These are phyloP conservation scores for Bjerkandera adusta DNA, from an alignment of 1,284 basidiomycete species.

Conservation along the genomic window DNA sequence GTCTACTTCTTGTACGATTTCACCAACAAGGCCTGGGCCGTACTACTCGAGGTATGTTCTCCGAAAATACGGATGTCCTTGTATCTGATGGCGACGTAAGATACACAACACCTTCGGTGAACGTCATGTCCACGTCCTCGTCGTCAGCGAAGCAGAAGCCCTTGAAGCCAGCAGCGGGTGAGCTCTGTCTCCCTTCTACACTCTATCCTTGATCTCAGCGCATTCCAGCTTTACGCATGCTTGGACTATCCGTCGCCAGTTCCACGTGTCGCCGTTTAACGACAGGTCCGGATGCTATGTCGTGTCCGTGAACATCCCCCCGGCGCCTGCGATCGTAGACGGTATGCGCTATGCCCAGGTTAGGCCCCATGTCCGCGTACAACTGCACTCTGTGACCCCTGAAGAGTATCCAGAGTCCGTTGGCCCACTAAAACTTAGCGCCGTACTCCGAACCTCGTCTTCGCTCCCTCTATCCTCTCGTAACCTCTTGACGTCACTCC, in stretches of 20 bases:
- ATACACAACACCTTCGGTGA: conserved; percentile 82
- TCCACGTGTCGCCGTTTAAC: conserved; percentile 84
- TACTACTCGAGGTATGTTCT: conserved; percentile 54
- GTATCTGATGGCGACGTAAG: too few species aligned
- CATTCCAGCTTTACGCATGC: conserved; percentile 48
- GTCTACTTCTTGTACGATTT: conserved; percentile 68
- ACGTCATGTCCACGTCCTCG: conserved; percentile 59
- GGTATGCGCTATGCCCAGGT: conserved; percentile 8
- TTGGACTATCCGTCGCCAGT: conserved; percentile 71
- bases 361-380: conserved; percentile 40
- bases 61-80: neutral
- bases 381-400: conserved; percentile 32
- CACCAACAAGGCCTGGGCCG: conserved; percentile 38
- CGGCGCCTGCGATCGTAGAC: conserved; percentile 34
- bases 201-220: neutral
- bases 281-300: conserved; percentile 69
- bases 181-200: conserved; percentile 15
- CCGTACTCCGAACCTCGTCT: conserved; percentile 39
- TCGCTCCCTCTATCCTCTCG: conserved; percentile 41
- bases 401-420: conserved; percentile 18
- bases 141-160: conserved; percentile 47
- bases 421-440: conserved; percentile 47
- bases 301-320: conserved; percentile 47
- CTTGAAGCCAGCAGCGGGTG: conserved; percentile 34
- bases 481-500: conserved; percentile 43